Conservation (phyloP, 768 basidiomycete genomes). For the Clitopilus passeckerianus region DNA sequence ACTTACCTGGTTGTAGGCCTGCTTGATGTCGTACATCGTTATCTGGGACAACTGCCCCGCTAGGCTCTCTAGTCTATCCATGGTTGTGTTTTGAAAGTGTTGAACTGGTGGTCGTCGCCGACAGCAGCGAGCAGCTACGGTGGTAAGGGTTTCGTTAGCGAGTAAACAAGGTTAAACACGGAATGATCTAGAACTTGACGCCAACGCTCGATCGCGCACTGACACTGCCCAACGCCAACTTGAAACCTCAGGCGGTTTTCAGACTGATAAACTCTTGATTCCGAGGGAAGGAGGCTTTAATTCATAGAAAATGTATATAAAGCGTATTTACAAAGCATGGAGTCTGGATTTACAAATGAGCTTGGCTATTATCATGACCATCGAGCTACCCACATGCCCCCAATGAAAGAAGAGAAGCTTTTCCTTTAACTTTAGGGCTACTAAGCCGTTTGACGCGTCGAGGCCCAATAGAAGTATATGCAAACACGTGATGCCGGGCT, state of each 20-base stretch:
- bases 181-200: background rate
- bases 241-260: too few relatives aligned
- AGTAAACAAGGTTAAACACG: background rate
- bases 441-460: background rate
- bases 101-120: background rate
- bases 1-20: constrained; percentile 86
- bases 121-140: background rate
- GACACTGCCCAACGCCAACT: too few relatives aligned
- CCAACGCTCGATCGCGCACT: too few relatives aligned
- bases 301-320: too few relatives aligned
- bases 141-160: background rate
- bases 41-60: constrained; percentile 74
- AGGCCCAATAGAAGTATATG: background rate
- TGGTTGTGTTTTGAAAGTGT: constrained; percentile 20
- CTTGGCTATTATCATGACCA: background rate
- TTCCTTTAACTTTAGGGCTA: background rate
- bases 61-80: constrained; percentile 80
- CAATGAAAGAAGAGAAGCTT: background rate
- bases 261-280: too few relatives aligned
- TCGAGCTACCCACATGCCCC: background rate
- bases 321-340: background rate
- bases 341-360: background rate
- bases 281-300: too few relatives aligned
- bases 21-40: constrained; percentile 90
- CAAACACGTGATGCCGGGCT: background rate